Evolutionary conservation across 2,329 filamentous ascomycete genomes (phyloP).

Genomic region (Ophiosphaerella herpotricha): DNA sequence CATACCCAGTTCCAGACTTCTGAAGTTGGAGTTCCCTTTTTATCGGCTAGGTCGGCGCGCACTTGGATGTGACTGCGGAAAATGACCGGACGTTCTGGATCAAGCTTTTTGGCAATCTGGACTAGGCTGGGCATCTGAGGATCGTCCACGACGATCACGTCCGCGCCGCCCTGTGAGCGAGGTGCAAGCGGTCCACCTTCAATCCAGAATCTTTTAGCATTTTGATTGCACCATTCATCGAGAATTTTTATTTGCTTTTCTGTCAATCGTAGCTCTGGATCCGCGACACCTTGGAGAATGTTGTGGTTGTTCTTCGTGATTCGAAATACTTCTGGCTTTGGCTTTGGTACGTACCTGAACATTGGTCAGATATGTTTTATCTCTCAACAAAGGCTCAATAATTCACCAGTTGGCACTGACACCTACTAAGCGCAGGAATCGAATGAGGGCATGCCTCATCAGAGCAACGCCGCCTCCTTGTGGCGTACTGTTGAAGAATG

Average conservation of each 20-base stretch:
- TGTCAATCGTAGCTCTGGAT: slow-evolving; percentile 61
- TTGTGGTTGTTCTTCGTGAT: slow-evolving; percentile 90
- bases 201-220: slow-evolving; percentile 77
- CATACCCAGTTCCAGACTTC: slow-evolving; percentile 79
- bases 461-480: slow-evolving; percentile 82
- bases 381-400: neutral
- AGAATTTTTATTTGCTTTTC: slow-evolving; percentile 65
- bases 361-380: slow-evolving; percentile 4
- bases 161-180: slow-evolving; percentile 71
- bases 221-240: slow-evolving; percentile 72
- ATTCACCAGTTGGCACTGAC: slow-evolving; percentile 75
- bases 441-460: slow-evolving; percentile 78
- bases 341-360: slow-evolving; percentile 73
- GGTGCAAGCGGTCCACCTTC: slow-evolving; percentile 69
- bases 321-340: slow-evolving; percentile 76
- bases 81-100: slow-evolving; percentile 75
- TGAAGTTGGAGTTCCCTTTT: slow-evolving; percentile 67
- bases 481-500: slow-evolving; percentile 79
- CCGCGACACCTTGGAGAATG: slow-evolving; percentile 76
- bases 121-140: slow-evolving; percentile 84
- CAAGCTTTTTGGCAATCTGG: slow-evolving; percentile 71
- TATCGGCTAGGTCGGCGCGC: slow-evolving; percentile 70
- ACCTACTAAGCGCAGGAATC: slow-evolving; percentile 68
- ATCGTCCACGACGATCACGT: slow-evolving; percentile 79
- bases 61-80: slow-evolving; percentile 86